Evolutionary conservation across 495 filamentous ascomycete species (phyloP).

Genomic region (Parachaetomium inaequale): DNA sequence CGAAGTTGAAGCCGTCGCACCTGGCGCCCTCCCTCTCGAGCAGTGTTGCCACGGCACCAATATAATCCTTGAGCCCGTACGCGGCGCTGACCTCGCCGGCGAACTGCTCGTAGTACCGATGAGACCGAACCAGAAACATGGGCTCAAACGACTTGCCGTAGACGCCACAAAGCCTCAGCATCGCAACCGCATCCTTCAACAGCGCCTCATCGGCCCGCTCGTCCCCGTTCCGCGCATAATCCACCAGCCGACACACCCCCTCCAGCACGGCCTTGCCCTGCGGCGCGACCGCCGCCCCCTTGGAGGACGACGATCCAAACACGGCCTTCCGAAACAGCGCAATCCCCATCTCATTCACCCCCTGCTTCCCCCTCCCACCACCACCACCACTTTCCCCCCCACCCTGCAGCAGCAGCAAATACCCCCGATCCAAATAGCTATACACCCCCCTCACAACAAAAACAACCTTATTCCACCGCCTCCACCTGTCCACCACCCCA

Average conservation of each 20-base stretch:
- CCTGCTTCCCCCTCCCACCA: constrained; percentile 43
- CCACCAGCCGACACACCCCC: constrained; percentile 73
- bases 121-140: constrained; percentile 61
- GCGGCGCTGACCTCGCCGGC: constrained; percentile 56
- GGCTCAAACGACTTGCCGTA: constrained; percentile 80
- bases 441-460: constrained; percentile 79
- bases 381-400: not conserved
- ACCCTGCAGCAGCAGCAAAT: constrained; percentile 52
- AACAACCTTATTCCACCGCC: constrained; percentile 72
- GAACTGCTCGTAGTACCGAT: constrained; percentile 60
- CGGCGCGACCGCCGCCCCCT: constrained; percentile 27
- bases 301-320: constrained; percentile 40
- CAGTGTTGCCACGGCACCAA: constrained; percentile 59
- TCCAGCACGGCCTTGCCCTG: constrained; percentile 55
- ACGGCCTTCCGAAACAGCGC: constrained; percentile 57
- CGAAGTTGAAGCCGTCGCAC: constrained; percentile 75
- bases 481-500: constrained; percentile 67
- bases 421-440: constrained; percentile 87
- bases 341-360: constrained; percentile 56
- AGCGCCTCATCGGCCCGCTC: constrained; percentile 50
- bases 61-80: constrained; percentile 63
- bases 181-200: constrained; percentile 66
- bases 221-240: constrained; percentile 60
- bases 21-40: constrained; percentile 66
- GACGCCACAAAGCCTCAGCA: constrained; percentile 76